Conservation (phyloP, 306 rosid species). For the Begonia loranthoides region DNA sequence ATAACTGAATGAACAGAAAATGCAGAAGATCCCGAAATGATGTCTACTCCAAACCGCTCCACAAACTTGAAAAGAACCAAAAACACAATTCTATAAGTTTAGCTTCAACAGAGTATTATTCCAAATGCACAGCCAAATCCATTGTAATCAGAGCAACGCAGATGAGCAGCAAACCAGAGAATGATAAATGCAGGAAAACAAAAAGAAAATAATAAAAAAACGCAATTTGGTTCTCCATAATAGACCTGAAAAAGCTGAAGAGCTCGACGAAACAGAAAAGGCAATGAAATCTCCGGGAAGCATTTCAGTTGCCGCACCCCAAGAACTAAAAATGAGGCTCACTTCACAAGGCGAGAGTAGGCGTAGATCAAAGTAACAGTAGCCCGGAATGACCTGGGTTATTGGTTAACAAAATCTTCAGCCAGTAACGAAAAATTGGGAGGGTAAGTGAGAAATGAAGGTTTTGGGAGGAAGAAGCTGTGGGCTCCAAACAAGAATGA, state of each 20-base stretch:
- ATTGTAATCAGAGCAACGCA: too few species aligned
- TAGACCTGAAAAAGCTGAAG: not conserved
- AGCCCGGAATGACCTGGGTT: not conserved
- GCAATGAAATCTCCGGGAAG: not conserved
- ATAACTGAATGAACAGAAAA: too few species aligned
- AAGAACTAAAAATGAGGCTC: not conserved
- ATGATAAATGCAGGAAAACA: too few species aligned
- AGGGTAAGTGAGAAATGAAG: not conserved
- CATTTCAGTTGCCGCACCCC: not conserved
- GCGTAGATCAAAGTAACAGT: too few species aligned
- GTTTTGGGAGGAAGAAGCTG: slow-evolving; percentile 8
- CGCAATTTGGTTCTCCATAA: not conserved
- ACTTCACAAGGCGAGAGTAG: not conserved
- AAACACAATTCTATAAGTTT: too few species aligned
- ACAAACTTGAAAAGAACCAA: too few species aligned
- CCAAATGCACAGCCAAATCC: too few species aligned
- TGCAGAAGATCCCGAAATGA: too few species aligned
- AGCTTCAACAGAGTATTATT: too few species aligned
- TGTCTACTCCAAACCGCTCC: too few species aligned
- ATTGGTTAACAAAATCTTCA: not conserved
- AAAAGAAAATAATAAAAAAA: not conserved
- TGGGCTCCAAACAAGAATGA: slow-evolving; percentile 2
- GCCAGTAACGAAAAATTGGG: not conserved
- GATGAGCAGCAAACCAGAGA: too few species aligned
- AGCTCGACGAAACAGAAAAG: not conserved